Base-by-base conservation (phyloP, 1,284 basidiomycete genomes). In the Pseudozyma thailandica region DNA sequence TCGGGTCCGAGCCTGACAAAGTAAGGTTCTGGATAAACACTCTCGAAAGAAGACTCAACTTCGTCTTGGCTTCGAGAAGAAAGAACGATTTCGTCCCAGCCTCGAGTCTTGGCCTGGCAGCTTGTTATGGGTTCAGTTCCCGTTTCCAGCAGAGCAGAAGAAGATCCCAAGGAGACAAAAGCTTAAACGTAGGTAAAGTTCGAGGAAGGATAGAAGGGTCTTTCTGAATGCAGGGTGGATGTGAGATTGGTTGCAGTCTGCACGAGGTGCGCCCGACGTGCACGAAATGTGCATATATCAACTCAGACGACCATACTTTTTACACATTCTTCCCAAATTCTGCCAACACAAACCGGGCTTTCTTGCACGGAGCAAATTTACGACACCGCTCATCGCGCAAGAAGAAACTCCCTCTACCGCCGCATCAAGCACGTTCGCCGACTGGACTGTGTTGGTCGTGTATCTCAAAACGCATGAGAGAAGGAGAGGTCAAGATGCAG, bases 191-290 rank as follows among this genome's bases (percentile, higher is more conserved):
- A n/a, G n/a, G n/a, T n/a, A n/a, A n/a, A n/a, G n/a, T n/a, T n/a
- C n/a, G n/a, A n/a, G n/a, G n/a, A n/a, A n/a, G n/a, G n/a, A n/a
- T 16, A n/a, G 33, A 35, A 35, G 33, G 8, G 33, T 35, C 33
- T 9, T 35, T 18, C 8, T 10, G 39, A 18, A 35, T 50, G 41
- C 45, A 37, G 45, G 45, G 30, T 47, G 31, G 45, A 47, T 25
- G 31, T 47, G 31, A 47, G n/a, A 10, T 47, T 37, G 30, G 7
- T 27, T 44, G 50, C 44, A 52, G 15, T 35, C 43, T 60, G 58
- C 58, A 60, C 18, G 31, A 43, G 38, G 57, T 60, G 58, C 58
- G 51, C 42, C 58, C 58, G 47, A 60, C 15, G 35, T 50, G 51
- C 58, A 60, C 39, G 21, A 38, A 35, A 23, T 49, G 13, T 38